These are phyloP conservation scores for Litchi chinensis DNA, from an alignment of 345 rosid species.

Conservation along the genomic window DNA sequence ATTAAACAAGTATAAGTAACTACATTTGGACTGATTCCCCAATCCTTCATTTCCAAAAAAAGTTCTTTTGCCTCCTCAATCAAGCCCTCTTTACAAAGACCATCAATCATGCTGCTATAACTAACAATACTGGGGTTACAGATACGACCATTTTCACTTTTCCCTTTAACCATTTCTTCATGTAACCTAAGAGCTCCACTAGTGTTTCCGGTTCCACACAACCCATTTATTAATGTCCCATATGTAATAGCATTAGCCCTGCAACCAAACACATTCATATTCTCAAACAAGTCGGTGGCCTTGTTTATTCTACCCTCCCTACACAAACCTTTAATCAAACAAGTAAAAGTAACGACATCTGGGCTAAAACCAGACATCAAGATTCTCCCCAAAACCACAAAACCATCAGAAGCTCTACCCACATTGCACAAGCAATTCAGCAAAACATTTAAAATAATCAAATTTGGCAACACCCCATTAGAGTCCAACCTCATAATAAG, in stretches of 20 bases:
- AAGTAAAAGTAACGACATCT: slow-evolving; percentile 24
- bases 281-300: no score
- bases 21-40: no score
- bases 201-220: background rate
- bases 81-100: slow-evolving; percentile 15
- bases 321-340: slow-evolving; percentile 37
- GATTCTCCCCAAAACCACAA: slow-evolving; percentile 31
- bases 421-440: slow-evolving; percentile 17
- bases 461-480: slow-evolving; percentile 9
- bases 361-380: slow-evolving; percentile 27
- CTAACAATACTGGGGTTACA: slow-evolving; percentile 20
- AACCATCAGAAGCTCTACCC: slow-evolving; percentile 12
- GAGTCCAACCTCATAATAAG: background rate
- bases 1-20: no score
- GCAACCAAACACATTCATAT: no score
- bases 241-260: no score
- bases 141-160: background rate
- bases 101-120: slow-evolving; percentile 28
- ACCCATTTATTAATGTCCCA: background rate
- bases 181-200: background rate
- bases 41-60: no score
- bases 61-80: no score
- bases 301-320: no score
- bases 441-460: slow-evolving; percentile 28
- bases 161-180: background rate